Evolutionary conservation across 352 stramenopile genomes (phyloP), one percentile per base, ranked within the genome.

Genomic region (Aphanomyces euteiches): DNA sequence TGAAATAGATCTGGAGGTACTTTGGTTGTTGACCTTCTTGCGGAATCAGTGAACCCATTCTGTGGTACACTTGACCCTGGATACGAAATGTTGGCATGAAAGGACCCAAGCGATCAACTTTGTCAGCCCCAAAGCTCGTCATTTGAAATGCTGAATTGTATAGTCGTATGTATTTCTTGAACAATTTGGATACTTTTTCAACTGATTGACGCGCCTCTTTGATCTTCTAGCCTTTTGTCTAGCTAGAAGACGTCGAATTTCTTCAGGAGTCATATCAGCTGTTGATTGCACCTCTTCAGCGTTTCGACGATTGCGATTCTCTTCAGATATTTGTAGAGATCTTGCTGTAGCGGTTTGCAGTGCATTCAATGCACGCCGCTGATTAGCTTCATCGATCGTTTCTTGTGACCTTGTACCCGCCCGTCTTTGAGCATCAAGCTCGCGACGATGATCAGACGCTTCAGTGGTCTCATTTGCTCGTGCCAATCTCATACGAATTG

Each of bases 1-100:
- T 53, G 45, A 53, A 53, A 19, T 53, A 53, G 45, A 53, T 53
- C n/a, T 53, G 45, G n/a, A 53, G 45, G 45, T 53, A 53, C 45
- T 53, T 53, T 19, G 45, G 13, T 53, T 1, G 1, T 53, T 53
- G 45, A 53, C 45, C 45, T 15, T 19, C 45, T 2, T 53, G 45
- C 1, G 45, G 45, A 53, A 53, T 15, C 45, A 53, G n/a, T n/a
- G 45, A n/a, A 2, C 45, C 45, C 13, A 53, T 53, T 19, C 45
- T 15, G n/a, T 53, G 45, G 45, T 53, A 53, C 13, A 53, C 45
- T 53, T 53, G 13, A 53, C 45, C 45, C n/a, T 53, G 45, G n/a
- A 53, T 53, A 19, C 45, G 45, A 53, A 15, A 53, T 19, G 45
- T n/a, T 53, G 45, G 45, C 45, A 53, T 53, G 28, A 53, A 53